Base-by-base conservation (phyloP, 148 eudicot species). In the Gaultheria prostrata region DNA sequence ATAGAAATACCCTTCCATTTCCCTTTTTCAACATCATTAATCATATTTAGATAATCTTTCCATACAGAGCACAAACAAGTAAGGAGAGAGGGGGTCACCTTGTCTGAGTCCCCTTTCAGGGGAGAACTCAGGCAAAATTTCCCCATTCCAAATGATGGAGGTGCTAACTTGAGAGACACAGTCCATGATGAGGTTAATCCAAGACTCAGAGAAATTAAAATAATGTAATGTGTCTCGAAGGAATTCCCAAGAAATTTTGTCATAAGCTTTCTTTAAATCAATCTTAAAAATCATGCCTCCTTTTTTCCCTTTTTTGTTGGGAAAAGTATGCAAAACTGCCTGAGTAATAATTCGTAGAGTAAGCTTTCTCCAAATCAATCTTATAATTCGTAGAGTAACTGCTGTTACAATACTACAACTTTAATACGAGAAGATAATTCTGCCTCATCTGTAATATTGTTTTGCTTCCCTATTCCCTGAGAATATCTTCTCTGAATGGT, bases 401-500 rank as follows among this genome's bases (percentile, higher is more conserved):
- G 43, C 43, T 39, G 43, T 39, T 39, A 39, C 39, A 35, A 35
- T 35, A 35, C 39, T 35, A 35, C 39, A 35, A 2, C 2, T 35
- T 35, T 35, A 35, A 1, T 35, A 35, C n/a, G 39, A 74, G 49
- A 20, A 39, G 50, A 17, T 74, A 24, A 74, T 74, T 39, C 77
- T 39, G 46, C n/a, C 14, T 33, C 17, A 72, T 33, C 11, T 33
- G 21, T 14, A 17, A 28, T 67, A 61, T 61, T n/a, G 26, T 63
- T 79, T 28, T 24, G 35, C 28, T 67, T 77, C 17, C 30, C 48
- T 67, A 9, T 35, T 88, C 85, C 17, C 91, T 94, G 99, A 91
- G 89, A 93, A 94, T 96, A 65, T 91, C 93, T 74, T 88, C 89
- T 76, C 87, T 96, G 74, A 92, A 89, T 86, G 89, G 89, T 70